These are phyloP conservation scores for Paraconiothyrium sp. DNA, from an alignment of 2,329 filamentous ascomycete genomes.

Conservation along the genomic window DNA sequence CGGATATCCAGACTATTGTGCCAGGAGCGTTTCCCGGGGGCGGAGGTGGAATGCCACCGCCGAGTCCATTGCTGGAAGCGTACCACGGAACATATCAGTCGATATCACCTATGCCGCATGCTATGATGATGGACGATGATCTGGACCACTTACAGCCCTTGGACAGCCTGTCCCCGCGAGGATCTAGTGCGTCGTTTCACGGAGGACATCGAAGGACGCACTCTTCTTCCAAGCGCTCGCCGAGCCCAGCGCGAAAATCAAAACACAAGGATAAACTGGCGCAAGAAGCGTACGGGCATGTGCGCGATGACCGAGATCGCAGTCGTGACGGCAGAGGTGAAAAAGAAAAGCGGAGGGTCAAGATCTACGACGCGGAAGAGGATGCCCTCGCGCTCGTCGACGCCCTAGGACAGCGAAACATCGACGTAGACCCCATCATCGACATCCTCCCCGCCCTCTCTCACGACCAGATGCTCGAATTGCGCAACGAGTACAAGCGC, in stretches of 20 bases:
- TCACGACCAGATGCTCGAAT: slow-evolving; percentile 85
- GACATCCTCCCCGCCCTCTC: slow-evolving; percentile 85
- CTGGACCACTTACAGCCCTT: slow-evolving; percentile 57
- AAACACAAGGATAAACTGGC: slow-evolving; percentile 46
- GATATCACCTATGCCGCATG: slow-evolving; percentile 92
- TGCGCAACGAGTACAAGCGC: slow-evolving; percentile 90
- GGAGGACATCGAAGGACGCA: slow-evolving; percentile 39
- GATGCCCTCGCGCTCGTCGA: slow-evolving; percentile 80
- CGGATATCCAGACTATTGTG: slow-evolving; percentile 50
- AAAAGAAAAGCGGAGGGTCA: slow-evolving; percentile 64
- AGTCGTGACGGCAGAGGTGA: slow-evolving; percentile 25
- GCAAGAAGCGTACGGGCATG: slow-evolving; percentile 42
- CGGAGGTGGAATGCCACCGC: slow-evolving; percentile 65
- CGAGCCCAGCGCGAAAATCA: slow-evolving; percentile 36
- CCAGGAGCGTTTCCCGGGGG: slow-evolving; percentile 36
- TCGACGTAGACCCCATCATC: slow-evolving; percentile 75
- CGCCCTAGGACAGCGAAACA: slow-evolving; percentile 73
- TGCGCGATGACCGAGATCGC: slow-evolving; percentile 33
- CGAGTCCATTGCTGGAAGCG: slow-evolving; percentile 87
- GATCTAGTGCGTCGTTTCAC: slow-evolving; percentile 37
- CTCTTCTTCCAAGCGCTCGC: slow-evolving; percentile 44
- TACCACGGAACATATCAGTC: slow-evolving; percentile 95
- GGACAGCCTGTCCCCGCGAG: slow-evolving; percentile 44
- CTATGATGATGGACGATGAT: slow-evolving; percentile 67
- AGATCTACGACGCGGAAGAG: slow-evolving; percentile 84